These are phyloP conservation scores for Pseudozyma sp. DNA, from an alignment of 1,284 basidiomycete genomes.

Conservation along the genomic window DNA sequence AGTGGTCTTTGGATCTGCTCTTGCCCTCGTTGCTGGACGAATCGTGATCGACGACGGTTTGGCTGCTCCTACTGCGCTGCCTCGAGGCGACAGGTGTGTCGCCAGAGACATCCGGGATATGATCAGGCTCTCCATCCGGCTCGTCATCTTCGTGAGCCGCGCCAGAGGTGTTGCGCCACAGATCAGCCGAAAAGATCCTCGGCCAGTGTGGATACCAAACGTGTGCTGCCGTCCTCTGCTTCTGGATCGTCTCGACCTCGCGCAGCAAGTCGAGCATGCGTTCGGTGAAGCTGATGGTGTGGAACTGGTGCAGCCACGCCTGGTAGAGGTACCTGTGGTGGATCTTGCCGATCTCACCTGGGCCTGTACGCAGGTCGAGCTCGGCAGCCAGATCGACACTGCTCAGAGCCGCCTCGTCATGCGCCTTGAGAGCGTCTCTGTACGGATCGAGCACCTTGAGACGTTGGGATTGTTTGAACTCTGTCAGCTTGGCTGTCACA, in stretches of 20 bases:
- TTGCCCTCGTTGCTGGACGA: background rate
- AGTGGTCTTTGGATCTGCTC: slow-evolving; percentile 1
- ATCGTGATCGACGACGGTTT: slow-evolving; percentile 10
- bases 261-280: slow-evolving; percentile 71
- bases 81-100: slow-evolving; percentile 29
- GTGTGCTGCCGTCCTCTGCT: slow-evolving; percentile 71
- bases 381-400: slow-evolving; percentile 19
- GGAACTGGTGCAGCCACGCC: slow-evolving; percentile 80
- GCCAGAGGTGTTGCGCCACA: slow-evolving; percentile 70
- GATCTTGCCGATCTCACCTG: slow-evolving; percentile 37
- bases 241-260: slow-evolving; percentile 75
- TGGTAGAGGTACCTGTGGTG: slow-evolving; percentile 72
- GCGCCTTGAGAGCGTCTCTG: slow-evolving; percentile 25
- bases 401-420: slow-evolving; percentile 11
- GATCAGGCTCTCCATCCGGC: slow-evolving; percentile 43
- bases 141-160: slow-evolving; percentile 28
- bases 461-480: slow-evolving; percentile 74
- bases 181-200: slow-evolving; percentile 70
- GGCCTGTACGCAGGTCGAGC: slow-evolving; percentile 37
- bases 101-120: slow-evolving; percentile 38
- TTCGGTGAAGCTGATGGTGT: slow-evolving; percentile 46
- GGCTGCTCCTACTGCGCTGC: slow-evolving; percentile 31
- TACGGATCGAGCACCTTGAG: slow-evolving; percentile 76
- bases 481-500: slow-evolving; percentile 71
- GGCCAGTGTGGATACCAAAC: slow-evolving; percentile 77